Conservation (phyloP, 257 asterid genomes). For the Voacanga thouarsii region DNA sequence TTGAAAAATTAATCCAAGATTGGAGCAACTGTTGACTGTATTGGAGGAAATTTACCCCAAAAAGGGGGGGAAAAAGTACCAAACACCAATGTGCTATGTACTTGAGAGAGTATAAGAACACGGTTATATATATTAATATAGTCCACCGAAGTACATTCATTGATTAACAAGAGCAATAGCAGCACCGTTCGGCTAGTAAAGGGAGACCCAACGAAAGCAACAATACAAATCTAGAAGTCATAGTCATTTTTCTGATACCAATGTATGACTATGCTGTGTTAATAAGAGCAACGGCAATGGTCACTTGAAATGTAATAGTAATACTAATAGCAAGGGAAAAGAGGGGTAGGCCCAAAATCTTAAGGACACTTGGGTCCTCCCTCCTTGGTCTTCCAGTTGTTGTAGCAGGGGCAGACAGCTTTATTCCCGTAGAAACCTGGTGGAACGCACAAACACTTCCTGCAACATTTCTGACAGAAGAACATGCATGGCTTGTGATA, state of each 20-base stretch:
- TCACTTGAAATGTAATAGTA: neutral
- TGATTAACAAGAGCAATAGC: neutral
- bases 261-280: too few relatives aligned
- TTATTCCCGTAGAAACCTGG: constrained; percentile 83
- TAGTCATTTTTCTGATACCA: neutral
- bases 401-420: constrained; percentile 78
- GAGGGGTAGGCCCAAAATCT: neutral
- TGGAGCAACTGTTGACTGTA: too few relatives aligned
- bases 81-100: too few relatives aligned
- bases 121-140: neutral
- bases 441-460: constrained; percentile 71
- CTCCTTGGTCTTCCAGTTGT: constrained; percentile 77
- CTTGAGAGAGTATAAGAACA: too few relatives aligned
- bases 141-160: neutral
- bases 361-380: constrained; percentile 88
- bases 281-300: neutral
- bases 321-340: neutral
- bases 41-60: too few relatives aligned
- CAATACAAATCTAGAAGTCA: neutral
- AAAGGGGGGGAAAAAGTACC: too few relatives aligned
- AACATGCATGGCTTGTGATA: constrained; percentile 82
- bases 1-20: too few relatives aligned
- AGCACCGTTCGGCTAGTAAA: neutral
- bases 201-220: neutral
- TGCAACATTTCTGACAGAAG: constrained; percentile 83